These are phyloP conservation scores for Kappamyces sp. DNA, from an alignment of 192 early-diverging fungal genomes.

Conservation along the genomic window DNA sequence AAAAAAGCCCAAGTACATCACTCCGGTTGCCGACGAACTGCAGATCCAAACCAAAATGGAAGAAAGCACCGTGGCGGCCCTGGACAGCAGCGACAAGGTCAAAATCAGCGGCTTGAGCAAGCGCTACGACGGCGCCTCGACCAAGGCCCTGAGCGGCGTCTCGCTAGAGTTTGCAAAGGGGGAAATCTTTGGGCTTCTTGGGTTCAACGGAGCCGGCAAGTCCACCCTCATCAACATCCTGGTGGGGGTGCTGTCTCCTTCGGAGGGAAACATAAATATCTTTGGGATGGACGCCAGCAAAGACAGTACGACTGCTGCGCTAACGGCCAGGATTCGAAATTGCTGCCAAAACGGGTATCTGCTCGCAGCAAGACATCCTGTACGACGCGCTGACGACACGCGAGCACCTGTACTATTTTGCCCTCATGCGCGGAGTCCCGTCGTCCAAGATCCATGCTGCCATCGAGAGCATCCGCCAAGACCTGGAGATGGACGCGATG, in stretches of 20 bases:
- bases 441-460: conserved; percentile 8
- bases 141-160: not conserved
- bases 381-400: conserved; percentile 66
- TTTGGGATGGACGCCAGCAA: conserved; percentile 18
- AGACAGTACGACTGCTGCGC: conserved; percentile 25
- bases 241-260: conserved; percentile 55
- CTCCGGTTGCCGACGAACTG: not conserved
- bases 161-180: conserved; percentile 4
- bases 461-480: not conserved
- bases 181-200: conserved; percentile 34
- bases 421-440: conserved; percentile 65
- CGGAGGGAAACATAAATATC: conserved; percentile 55
- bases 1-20: not conserved
- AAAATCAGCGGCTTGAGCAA: not conserved
- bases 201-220: conserved; percentile 74
- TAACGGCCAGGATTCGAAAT: conserved; percentile 53
- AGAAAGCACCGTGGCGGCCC: not conserved
- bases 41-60: not conserved
- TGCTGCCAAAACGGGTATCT: conserved; percentile 68
- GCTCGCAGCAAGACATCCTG: conserved; percentile 69
- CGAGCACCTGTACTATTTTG: conserved; percentile 67
- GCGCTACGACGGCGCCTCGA: not conserved
- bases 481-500: not conserved
- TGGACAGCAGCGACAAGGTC: not conserved
- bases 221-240: conserved; percentile 70